A percentile compares a stretch with the other conserved stretches of the same genome.
Conservation (phyloP, 495 filamentous ascomycete genomes). For the Darksidea phi region DNA sequence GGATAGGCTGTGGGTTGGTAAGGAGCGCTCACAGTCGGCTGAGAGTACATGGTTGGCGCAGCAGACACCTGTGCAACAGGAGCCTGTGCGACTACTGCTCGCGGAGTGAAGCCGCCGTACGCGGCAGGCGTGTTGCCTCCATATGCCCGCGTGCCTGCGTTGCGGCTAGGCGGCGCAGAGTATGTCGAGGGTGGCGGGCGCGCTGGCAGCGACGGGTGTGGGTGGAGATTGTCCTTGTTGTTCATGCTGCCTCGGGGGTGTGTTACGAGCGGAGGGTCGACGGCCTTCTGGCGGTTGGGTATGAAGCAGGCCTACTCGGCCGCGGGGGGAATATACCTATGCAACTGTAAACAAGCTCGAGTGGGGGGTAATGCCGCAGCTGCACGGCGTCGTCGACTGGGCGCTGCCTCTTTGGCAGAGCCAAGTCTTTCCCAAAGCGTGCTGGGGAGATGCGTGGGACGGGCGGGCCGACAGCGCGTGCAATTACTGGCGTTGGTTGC, state of each 20-base stretch:
- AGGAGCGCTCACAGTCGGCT: constrained; percentile 26
- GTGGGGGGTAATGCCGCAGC: no score
- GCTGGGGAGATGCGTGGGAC: neutral
- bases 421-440: constrained; percentile 5
- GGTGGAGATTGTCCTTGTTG: constrained; percentile 44
- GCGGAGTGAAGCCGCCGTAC: constrained; percentile 62
- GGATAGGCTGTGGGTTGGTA: constrained; percentile 23
- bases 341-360: no score
- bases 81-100: constrained; percentile 57
- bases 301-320: neutral
- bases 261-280: neutral
- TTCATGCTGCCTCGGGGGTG: neutral
- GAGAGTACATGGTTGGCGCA: constrained; percentile 21
- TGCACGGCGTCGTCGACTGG: neutral
- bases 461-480: constrained; percentile 8
- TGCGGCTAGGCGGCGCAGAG: constrained; percentile 51
- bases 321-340: neutral
- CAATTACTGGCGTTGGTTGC: neutral
- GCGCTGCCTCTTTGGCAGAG: neutral
- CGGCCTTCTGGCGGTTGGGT: no score
- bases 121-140: constrained; percentile 42
- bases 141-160: constrained; percentile 8
- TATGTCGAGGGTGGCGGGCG: constrained; percentile 71
- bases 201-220: constrained; percentile 73
- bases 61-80: constrained; percentile 31